Base-by-base conservation (phyloP, 148 eudicot genomes). In the Diospyros kaki region DNA sequence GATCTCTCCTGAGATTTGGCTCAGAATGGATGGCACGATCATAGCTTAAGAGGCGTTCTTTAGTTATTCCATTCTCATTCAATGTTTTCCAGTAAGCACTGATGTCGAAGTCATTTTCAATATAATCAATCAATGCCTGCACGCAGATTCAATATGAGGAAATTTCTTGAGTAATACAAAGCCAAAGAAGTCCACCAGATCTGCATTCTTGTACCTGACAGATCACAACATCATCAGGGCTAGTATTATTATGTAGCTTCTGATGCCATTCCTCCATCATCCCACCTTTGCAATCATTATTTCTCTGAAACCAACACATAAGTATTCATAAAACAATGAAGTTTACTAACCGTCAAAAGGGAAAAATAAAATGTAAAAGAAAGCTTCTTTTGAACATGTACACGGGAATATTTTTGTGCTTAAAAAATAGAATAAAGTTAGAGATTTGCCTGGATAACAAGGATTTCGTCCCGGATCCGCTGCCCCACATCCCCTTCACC, bases 231-330 rank as follows among this genome's bases (percentile, higher is more conserved):
- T 95, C 98, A 79, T 95, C 98, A 72, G 99, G 99, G 81, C 99
- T 95, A 48, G 99, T 95, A 80, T 95, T 95, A 77, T 95, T 93
- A 82, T 95, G 99, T 81, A 95, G 83, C 82, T 95, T 95, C 78
- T 95, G 99, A 78, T 95, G 99, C 99, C 99, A 95, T 84, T 95
- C 94, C 81, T 95, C 99, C 97, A 95, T 95, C 74, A 95, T 83
- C 77, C 93, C 99, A 77, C 99, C 99, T 71, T 91, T 90, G 87
- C 99, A 95, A 66, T 87, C 83, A 83, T 95, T 95, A 28, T 95
- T 93, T 79, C 96, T 93, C 99, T 95, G 87, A 74, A 84, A 51
- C 66, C 64, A 68, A 66, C 54, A 71, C 42, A 85, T 28, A 28
- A 28, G 28, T 28, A 44, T 13, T 54, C 51, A 53, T 12, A 55